These are phyloP conservation scores for Papiliotrema terrestris DNA, from an alignment of 1,284 basidiomycete genomes.

Conservation along the genomic window DNA sequence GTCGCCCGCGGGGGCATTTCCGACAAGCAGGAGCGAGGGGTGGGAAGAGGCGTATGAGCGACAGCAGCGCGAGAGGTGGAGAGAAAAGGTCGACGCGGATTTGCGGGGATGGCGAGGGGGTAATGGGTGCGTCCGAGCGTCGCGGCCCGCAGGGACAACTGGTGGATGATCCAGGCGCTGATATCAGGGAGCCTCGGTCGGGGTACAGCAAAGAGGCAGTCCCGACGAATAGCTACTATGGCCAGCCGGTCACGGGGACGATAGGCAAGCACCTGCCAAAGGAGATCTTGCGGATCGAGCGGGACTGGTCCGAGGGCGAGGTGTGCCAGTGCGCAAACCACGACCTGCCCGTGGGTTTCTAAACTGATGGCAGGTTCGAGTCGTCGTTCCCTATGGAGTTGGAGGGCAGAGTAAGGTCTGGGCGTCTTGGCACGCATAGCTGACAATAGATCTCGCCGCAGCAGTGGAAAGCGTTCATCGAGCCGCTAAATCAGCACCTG, in stretches of 20 bases:
- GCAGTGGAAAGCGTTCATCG: conserved; percentile 44
- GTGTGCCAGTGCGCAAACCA: conserved; percentile 43
- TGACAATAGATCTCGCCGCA: conserved; percentile 41
- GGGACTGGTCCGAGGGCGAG: conserved; percentile 51
- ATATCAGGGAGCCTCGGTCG: conserved; percentile 18
- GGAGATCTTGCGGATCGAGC: conserved; percentile 49
- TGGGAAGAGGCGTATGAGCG: conserved; percentile 30
- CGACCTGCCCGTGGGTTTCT: background rate
- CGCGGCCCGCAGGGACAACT: background rate
- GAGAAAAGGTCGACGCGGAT: conserved; percentile 37
- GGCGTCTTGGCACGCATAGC: background rate
- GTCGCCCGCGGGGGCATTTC: conserved; percentile 2
- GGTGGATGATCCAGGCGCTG: too few relatives aligned
- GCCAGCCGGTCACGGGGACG: conserved; percentile 30
- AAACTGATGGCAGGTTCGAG: background rate
- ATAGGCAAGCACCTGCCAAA: conserved; percentile 45
- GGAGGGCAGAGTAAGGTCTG: conserved; percentile 45
- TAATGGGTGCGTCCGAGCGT: conserved; percentile 40
- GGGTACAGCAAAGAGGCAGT: conserved; percentile 23
- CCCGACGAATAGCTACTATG: conserved; percentile 28
- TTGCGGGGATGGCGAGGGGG: conserved; percentile 42
- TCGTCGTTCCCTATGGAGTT: conserved; percentile 49
- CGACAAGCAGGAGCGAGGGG: conserved; percentile 6
- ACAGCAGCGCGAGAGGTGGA: conserved; percentile 18
- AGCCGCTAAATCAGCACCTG: conserved; percentile 47